A percentile compares a stretch with the other conserved stretches of the same genome.
Conservation (phyloP, 352 stramenopile species). For the Phytophthora hibernalis region DNA sequence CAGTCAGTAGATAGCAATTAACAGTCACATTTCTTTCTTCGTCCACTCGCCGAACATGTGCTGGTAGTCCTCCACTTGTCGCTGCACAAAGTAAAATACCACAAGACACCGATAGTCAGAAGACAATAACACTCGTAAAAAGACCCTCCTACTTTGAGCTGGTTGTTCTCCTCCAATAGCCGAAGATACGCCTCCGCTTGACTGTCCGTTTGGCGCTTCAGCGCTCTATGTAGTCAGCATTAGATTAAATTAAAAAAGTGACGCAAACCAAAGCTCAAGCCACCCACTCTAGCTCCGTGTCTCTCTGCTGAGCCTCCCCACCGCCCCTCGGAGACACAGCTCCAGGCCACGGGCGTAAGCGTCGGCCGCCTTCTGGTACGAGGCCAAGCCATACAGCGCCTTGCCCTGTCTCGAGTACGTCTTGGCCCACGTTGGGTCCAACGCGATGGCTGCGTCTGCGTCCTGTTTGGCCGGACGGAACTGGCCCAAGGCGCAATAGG, state of each 20-base stretch:
- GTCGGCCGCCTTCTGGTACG: conserved; percentile 74
- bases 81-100: conserved; percentile 38
- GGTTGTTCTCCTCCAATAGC: conserved; percentile 77
- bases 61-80: conserved; percentile 81
- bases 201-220: conserved; percentile 72
- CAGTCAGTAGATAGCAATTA: conserved; percentile 12
- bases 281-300: conserved; percentile 75
- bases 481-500: conserved; percentile 65
- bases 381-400: conserved; percentile 70
- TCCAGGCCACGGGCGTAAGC: conserved; percentile 78
- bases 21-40: conserved; percentile 79
- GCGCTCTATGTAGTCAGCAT: conserved; percentile 47
- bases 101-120: neutral
- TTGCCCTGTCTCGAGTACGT: conserved; percentile 85
- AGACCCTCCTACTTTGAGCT: conserved; percentile 59
- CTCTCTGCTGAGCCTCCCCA: conserved; percentile 73
- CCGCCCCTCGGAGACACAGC: conserved; percentile 71
- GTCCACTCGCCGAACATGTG: conserved; percentile 85
- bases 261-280: neutral
- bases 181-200: conserved; percentile 78
- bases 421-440: conserved; percentile 78
- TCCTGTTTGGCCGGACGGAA: conserved; percentile 63
- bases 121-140: neutral
- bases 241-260: no score
- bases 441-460: conserved; percentile 61